Evolutionary conservation across 2,329 filamentous ascomycete species (phyloP).

Genomic region (Fusarium chuoi): DNA sequence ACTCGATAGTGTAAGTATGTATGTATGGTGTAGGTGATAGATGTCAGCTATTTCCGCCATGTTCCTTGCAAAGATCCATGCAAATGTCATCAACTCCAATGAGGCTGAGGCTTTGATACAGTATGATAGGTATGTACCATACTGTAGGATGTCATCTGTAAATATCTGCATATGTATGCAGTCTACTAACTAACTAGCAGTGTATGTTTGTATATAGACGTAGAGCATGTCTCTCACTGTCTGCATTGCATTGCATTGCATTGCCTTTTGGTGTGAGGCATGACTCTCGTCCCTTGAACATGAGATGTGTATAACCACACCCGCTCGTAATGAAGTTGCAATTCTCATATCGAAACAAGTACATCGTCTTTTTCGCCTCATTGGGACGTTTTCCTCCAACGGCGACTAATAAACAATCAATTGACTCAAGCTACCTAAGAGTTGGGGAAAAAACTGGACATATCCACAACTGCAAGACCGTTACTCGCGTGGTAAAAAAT

Average conservation of each 20-base stretch:
- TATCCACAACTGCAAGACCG: slow-evolving; percentile 9
- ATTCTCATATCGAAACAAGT: not conserved
- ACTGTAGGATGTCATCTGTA: not conserved
- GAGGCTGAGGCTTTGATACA: not conserved
- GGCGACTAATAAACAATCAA: not conserved
- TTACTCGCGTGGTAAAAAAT: slow-evolving; percentile 22
- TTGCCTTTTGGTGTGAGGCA: not conserved
- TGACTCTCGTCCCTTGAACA: slow-evolving; percentile 12
- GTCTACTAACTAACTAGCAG: not conserved
- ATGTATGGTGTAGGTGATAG: not conserved
- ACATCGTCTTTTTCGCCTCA: not conserved
- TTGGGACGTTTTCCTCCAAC: not conserved
- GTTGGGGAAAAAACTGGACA: not conserved
- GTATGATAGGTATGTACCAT: not conserved
- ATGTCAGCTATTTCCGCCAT: not conserved
- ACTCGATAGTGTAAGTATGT: not conserved
- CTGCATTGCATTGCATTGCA: not conserved
- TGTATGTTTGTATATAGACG: not conserved
- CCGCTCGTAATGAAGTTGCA: not conserved
- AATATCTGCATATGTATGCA: not conserved
- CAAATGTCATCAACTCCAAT: not conserved
- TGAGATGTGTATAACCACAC: slow-evolving; percentile 25
- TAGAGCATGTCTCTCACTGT: not conserved
- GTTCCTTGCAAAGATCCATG: not conserved
- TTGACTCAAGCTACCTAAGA: not conserved